Base-by-base conservation (phyloP, 164 flowering plant genomes). In the Platanus orientalis region DNA sequence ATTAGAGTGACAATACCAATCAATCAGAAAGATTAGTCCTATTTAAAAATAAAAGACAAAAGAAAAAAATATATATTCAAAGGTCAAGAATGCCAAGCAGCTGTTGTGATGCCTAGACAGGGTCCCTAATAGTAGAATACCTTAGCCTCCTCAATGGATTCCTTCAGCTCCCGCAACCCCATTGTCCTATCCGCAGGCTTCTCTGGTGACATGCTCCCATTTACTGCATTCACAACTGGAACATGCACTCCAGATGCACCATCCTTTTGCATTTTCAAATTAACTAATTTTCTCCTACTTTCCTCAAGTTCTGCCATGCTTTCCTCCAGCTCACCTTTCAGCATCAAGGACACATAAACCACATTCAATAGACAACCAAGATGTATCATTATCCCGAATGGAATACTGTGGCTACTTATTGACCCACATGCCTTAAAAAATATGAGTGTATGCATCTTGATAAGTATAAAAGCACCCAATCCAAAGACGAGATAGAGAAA, bases 271-370 rank as follows among this genome's bases (percentile, higher is more conserved):
- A 92, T 88, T 72, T 76, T 83, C 56, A 92, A 72, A 78, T 76
- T 92, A 28, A 89, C 79, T 57, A 89, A 72, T 69, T 84, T 95
- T 73, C 97, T 79, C 73, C 97, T 81, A 74, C 89, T 86, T 69
- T 92, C 97, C 76, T 95, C 97, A 70, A 95, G 90, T 70, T 92
- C 97, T 32, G 85, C 81, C 84, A 87, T 81, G 79, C 71, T 78
- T 75, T 95, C 99, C 69, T 95, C 99, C 73, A 95, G 75, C 63
- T 95, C 92, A 73, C 89, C 99, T 95, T 58, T 54, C 57, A 74
- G 45, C 47, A 71, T 26, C 65, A 65, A 68, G 54, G 63, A 66
- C 64, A 63, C 20, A 59, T 20, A 58, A 39, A 62, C 24, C 51
- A 67, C 21, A 49, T 26, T 63, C 21, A 65, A 48, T 34, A 63